phyloP scores from a whole-genome alignment of 2,329 filamentous ascomycete genomes.

The Ophiocordyceps camponoti-leonardi region DNA sequence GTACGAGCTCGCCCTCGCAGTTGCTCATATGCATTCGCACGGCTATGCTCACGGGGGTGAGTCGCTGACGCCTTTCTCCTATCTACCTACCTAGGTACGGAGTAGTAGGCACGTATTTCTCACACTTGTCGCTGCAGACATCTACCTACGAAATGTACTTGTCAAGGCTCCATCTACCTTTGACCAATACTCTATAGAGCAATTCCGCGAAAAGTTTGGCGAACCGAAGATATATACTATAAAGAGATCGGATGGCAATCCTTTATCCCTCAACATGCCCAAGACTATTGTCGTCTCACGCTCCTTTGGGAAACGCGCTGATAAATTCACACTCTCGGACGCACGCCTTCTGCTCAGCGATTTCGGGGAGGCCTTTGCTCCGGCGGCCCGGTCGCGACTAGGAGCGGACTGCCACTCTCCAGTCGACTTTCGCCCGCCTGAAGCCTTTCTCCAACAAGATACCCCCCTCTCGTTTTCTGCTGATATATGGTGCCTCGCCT shows the following conservation, averaged over 20 bases:
- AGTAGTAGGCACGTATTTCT: no score
- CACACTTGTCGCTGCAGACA: slow-evolving; percentile 3
- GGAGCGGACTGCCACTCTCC: slow-evolving; percentile 7
- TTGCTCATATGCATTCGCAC: slow-evolving; percentile 9
- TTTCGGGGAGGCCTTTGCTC: slow-evolving; percentile 15
- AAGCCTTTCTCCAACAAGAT: not conserved
- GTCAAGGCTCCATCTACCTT: slow-evolving; percentile 3
- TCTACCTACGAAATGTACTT: slow-evolving; percentile 11
- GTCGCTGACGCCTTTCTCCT: no score
- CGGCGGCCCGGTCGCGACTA: slow-evolving; percentile 6
- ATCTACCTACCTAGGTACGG: no score
- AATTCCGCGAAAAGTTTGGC: slow-evolving; percentile 14
- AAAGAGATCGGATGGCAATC: slow-evolving; percentile 6
- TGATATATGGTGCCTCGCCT: slow-evolving; percentile 8
- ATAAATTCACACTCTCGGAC: slow-evolving; percentile 12
- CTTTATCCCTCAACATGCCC: slow-evolving; percentile 11
- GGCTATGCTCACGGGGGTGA: slow-evolving; percentile 11
- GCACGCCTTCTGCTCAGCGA: slow-evolving; percentile 13
- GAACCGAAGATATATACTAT: slow-evolving; percentile 11
- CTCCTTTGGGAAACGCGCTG: slow-evolving; percentile 11
- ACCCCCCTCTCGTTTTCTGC: slow-evolving; percentile 1
- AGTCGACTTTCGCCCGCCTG: slow-evolving; percentile 1
- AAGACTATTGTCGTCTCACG: slow-evolving; percentile 7
- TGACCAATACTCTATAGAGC: slow-evolving; percentile 11
- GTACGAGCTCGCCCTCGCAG: slow-evolving; percentile 5